Percentiles rank a stretch among this genome's conserved stretches.
phyloP scores from a whole-genome alignment of 768 basidiomycete genomes.

The Termitomyces bulborhizus region DNA sequence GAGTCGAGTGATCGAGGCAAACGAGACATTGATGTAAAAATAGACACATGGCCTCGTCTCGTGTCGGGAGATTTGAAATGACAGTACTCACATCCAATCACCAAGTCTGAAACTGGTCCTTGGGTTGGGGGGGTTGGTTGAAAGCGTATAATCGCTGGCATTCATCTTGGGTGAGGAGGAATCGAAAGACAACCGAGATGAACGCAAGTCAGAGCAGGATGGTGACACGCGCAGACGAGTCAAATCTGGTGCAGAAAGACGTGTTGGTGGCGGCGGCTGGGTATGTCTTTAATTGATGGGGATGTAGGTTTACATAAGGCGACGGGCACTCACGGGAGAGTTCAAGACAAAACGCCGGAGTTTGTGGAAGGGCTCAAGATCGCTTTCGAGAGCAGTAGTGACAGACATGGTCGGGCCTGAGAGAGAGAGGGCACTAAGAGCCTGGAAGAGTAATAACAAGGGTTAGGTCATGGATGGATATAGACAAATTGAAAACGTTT shows the following conservation, averaged over 20 bases:
- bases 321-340: conserved; percentile 11
- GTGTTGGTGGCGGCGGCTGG: conserved; percentile 14
- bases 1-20: conserved; percentile 11
- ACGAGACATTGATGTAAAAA: conserved; percentile 19
- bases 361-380: conserved; percentile 57
- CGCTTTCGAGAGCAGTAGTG: conserved; percentile 52
- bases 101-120: conserved; percentile 60
- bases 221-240: background rate
- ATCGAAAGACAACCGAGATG: conserved; percentile 12
- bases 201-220: conserved; percentile 19
- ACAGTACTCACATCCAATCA: conserved; percentile 66
- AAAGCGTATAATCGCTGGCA: conserved; percentile 46
- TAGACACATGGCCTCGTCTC: conserved; percentile 3
- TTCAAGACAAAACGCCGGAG: conserved; percentile 35
- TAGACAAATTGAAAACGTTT: background rate
- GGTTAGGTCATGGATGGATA: conserved; percentile 13
- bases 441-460: conserved; percentile 29
- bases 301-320: conserved; percentile 13
- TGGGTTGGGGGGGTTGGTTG: conserved; percentile 68
- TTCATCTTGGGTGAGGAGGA: conserved; percentile 13
- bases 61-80: background rate
- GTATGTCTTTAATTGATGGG: conserved; percentile 11
- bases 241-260: conserved; percentile 11
- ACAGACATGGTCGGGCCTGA: conserved; percentile 41
- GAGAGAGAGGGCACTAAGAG: conserved; percentile 46